Base-by-base conservation (phyloP, 768 basidiomycete species). In the Kondoa subrosea region DNA sequence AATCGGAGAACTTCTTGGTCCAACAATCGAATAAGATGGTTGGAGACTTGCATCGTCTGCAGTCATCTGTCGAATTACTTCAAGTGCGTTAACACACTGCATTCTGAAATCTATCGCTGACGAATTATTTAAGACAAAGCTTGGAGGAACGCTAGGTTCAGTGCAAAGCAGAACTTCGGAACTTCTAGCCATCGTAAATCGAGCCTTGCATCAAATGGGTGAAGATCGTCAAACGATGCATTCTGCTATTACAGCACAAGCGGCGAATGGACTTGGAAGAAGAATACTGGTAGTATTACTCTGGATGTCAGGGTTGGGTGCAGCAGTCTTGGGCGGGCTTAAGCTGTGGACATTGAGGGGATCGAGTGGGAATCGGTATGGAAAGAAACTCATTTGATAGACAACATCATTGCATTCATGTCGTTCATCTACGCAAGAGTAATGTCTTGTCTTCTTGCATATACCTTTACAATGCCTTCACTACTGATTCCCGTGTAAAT, bases 361-460 rank as follows among this genome's bases (percentile, higher is more conserved):
- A n/a, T 21, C 57, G 29, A 63, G 68, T 26, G 69, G 66, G 57
- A 26, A 34, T 15, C 67, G 69, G 65, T 57, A 61, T 30, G 69
- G 60, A n/a, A 70, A 67, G 34, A 72, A 72, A 57, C 61, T 72
- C 57, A 68, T 72, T 21, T 72, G 33, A 66, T 2, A 16, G 21
- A 57, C 66, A 58, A 65, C 8, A 4, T 59, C 12, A 8, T 21
- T n/a, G n/a, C n/a, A n/a, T n/a, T n/a, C n/a, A n/a, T n/a, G n/a
- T n/a, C n/a, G n/a, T n/a, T n/a, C n/a, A n/a, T n/a, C n/a, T n/a
- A n/a, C n/a, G n/a, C n/a, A n/a, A n/a, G n/a, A n/a, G n/a, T n/a
- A n/a, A n/a, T n/a, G n/a, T n/a, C n/a, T n/a, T n/a, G n/a, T n/a
- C n/a, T n/a, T n/a, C n/a, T n/a, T n/a, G n/a, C n/a, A n/a, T n/a